These are phyloP conservation scores for Lactarius tabidus DNA, from an alignment of 768 basidiomycete genomes.

Conservation along the genomic window DNA sequence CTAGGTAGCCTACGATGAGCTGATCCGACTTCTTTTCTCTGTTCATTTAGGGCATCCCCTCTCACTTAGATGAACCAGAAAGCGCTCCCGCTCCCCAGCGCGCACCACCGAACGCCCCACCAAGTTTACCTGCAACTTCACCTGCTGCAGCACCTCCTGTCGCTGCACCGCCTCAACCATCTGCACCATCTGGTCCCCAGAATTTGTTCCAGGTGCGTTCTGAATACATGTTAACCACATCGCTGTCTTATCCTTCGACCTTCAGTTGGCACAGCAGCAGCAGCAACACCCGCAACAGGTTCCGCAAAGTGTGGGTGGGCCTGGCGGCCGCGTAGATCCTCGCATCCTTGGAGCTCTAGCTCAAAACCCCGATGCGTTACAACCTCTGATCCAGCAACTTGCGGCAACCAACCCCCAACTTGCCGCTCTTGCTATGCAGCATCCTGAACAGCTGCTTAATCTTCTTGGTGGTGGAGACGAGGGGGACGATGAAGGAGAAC, in stretches of 20 bases:
- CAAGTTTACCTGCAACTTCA: conserved; percentile 30
- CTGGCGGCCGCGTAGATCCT: too few relatives aligned
- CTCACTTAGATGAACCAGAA: conserved; percentile 55
- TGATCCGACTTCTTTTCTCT: conserved; percentile 18
- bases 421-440: conserved; percentile 58
- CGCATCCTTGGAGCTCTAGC: too few relatives aligned
- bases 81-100: conserved; percentile 36
- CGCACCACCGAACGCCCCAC: conserved; percentile 15
- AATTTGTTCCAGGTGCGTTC: conserved; percentile 80
- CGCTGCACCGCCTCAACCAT: conserved; percentile 34
- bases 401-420: conserved; percentile 69
- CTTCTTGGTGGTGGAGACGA: conserved; percentile 50
- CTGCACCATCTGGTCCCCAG: conserved; percentile 51
- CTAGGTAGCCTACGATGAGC: neutral
- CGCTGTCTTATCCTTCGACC: neutral
- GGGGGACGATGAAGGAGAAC: conserved; percentile 37
- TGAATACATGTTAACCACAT: neutral
- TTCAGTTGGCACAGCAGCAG: conserved; percentile 69
- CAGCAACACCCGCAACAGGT: conserved; percentile 34
- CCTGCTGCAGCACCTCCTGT: conserved; percentile 37
- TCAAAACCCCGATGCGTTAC: conserved; percentile 74
- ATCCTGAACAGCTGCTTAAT: conserved; percentile 67
- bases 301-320: conserved; percentile 34
- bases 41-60: conserved; percentile 67
- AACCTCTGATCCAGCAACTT: conserved; percentile 82